Base-by-base conservation (phyloP, 2,329 filamentous ascomycete genomes). In the Myotisia sp. region DNA sequence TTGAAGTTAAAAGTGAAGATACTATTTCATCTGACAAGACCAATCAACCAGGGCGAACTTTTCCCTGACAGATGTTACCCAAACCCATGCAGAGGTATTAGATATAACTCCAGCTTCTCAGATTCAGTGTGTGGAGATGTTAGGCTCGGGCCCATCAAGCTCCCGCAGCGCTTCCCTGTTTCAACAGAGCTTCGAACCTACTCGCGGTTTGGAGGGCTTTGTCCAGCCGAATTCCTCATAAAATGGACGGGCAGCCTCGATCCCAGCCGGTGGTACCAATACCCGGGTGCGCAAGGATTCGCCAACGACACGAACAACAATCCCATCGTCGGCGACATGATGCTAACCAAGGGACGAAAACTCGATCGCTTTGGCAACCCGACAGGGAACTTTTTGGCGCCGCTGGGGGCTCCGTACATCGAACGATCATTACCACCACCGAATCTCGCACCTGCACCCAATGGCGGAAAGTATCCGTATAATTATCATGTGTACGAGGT, bases 401-500 rank as follows among this genome's bases (percentile, higher is more conserved):
- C 31, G 7, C 23, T 34, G 10, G 31, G 31, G 4, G 22, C 31
- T 3, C 9, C 31, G 6, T 34, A 34, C 17, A 26, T 34, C 31
- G 22, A 26, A 17, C n/a, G 31, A 3, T 4, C 31, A n/a, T 16
- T 34, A n/a, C 31, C 31, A 4, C 31, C 31, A 17, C 2, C 23
- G 4, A 34, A 34, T 12, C 31, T 34, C 14, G 14, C 23, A 8
- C 31, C 31, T 6, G 22, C 19, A 4, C 4, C 13, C 6, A 16
- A 18, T 12, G 3, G 12, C 12, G 31, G 31, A n/a, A 26, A 34
- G 8, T 34, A 34, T 20, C 31, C 31, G 9, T 19, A 34, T 23
- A 34, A 34, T 8, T 34, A 34, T 14, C 31, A 34, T 19, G 31
- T 34, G 4, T 34, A 34, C 13, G 5, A 9, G 31, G 31, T 34